A percentile compares a stretch with the other conserved stretches of the same genome.
phyloP scores from a whole-genome alignment of 805 yeast genomes.

The Candida insectalens region DNA sequence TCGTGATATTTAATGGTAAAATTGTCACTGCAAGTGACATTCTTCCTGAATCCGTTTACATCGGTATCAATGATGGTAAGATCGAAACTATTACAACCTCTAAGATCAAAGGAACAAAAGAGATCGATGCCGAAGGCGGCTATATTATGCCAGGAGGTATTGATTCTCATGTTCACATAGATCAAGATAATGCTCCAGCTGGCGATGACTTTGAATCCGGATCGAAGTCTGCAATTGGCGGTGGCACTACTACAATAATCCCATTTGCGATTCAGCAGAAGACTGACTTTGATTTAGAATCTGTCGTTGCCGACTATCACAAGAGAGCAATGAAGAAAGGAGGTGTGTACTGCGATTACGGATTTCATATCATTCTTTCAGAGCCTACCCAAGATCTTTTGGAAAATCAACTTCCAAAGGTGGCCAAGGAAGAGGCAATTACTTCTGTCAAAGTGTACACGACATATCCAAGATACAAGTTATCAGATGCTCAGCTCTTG shows the following conservation, averaged over 20 bases:
- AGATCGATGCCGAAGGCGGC: conserved; percentile 35
- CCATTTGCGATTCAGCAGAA: conserved; percentile 34
- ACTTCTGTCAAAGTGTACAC: conserved; percentile 32
- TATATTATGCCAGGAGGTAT: conserved; percentile 39
- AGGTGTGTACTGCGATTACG: conserved; percentile 14
- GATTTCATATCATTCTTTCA: conserved; percentile 13
- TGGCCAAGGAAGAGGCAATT: conserved; percentile 25
- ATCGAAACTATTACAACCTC: conserved; percentile 26
- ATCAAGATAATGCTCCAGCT: conserved; percentile 62
- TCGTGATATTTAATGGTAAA: no score
- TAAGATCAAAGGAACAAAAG: conserved; percentile 12
- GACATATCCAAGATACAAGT: conserved; percentile 32
- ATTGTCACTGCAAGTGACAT: no score
- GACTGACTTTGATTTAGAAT: conserved; percentile 15
- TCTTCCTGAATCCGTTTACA: conserved; percentile 12
- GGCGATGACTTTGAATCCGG: conserved; percentile 35
- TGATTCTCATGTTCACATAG: conserved; percentile 37
- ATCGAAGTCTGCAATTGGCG: conserved; percentile 33
- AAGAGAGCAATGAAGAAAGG: conserved; percentile 5
- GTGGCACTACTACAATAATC: conserved; percentile 37
- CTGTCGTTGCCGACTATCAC: conserved; percentile 20
- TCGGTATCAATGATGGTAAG: conserved; percentile 31
- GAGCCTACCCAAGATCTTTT: conserved; percentile 7
- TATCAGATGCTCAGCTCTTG: conserved; percentile 29
- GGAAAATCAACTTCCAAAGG: conserved; percentile 19